Percentiles rank a stretch among this genome's conserved stretches.
Evolutionary conservation across 805 yeast species (phyloP).

Genomic region (Trichomonascus vanleenenianus): DNA sequence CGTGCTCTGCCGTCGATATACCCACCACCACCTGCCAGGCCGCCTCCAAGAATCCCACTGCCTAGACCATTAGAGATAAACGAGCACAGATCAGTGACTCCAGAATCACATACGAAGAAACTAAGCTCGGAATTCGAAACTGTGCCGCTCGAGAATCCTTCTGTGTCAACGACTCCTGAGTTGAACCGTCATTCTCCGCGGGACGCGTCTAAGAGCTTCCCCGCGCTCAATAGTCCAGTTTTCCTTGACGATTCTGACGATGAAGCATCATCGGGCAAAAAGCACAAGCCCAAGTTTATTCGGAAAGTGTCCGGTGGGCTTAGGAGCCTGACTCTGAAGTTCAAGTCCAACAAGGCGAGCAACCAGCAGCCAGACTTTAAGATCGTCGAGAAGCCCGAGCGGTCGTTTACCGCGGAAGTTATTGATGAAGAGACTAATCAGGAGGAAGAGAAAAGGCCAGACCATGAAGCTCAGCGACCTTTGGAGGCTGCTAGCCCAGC

Average conservation of each 20-base stretch:
- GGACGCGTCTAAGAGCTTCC: too few species aligned
- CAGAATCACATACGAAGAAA: neutral
- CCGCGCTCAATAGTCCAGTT: neutral
- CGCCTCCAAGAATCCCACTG: neutral
- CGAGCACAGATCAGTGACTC: neutral
- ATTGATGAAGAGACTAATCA: neutral
- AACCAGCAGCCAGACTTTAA: neutral
- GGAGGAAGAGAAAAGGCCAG: neutral
- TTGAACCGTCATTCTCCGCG: too few species aligned
- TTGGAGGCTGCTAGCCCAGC: neutral
- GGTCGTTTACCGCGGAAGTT: too few species aligned
- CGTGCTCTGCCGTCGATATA: too few species aligned
- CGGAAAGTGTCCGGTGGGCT: slow-evolving; percentile 13
- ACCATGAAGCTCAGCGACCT: neutral
- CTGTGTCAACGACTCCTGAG: too few species aligned
- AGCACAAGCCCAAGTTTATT: slow-evolving; percentile 2
- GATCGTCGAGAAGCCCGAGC: neutral
- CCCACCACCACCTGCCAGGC: neutral
- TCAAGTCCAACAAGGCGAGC: neutral
- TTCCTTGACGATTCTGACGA: slow-evolving; percentile 1
- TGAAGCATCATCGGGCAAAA: neutral
- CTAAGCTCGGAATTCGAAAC: neutral
- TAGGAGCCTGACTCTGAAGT: slow-evolving; percentile 1
- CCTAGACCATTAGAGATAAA: neutral
- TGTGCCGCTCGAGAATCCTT: neutral